phyloP scores from a whole-genome alignment of 257 asterid genomes.

The Primulina huaijiensis region DNA sequence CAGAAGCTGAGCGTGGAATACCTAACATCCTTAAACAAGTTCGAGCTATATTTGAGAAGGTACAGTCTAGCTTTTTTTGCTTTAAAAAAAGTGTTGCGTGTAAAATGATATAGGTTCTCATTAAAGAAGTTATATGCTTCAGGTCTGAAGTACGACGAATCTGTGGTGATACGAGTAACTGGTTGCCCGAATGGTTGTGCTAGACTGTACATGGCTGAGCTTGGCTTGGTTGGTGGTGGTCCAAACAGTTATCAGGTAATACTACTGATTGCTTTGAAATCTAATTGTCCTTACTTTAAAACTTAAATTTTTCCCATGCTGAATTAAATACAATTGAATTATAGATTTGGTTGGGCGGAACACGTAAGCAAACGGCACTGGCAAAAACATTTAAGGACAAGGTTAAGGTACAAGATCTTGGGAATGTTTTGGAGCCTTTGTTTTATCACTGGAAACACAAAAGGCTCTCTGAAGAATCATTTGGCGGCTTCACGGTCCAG shows the following conservation, averaged over 20 bases:
- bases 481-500: constrained; percentile 84
- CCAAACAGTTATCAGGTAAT: constrained; percentile 94
- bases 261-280: neutral
- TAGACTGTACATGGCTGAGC: constrained; percentile 99
- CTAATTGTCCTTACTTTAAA: constrained; percentile 5
- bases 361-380: constrained; percentile 72
- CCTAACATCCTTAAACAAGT: constrained; percentile 92
- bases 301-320: neutral
- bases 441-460: constrained; percentile 86
- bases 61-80: constrained; percentile 26
- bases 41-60: constrained; percentile 82
- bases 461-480: constrained; percentile 70
- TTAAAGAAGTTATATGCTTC: constrained; percentile 21
- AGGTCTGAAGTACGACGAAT: constrained; percentile 83
- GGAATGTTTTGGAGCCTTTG: constrained; percentile 87
- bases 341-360: constrained; percentile 96
- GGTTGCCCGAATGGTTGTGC: constrained; percentile 99
- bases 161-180: constrained; percentile 81
- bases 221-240: constrained; percentile 95
- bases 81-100: constrained; percentile 9
- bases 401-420: constrained; percentile 87
- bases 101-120: neutral
- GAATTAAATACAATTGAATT: constrained; percentile 1
- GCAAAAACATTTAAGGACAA: constrained; percentile 73
- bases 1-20: constrained; percentile 98